Conservation (phyloP, 768 basidiomycete genomes). For the Leccinellum albellum region DNA sequence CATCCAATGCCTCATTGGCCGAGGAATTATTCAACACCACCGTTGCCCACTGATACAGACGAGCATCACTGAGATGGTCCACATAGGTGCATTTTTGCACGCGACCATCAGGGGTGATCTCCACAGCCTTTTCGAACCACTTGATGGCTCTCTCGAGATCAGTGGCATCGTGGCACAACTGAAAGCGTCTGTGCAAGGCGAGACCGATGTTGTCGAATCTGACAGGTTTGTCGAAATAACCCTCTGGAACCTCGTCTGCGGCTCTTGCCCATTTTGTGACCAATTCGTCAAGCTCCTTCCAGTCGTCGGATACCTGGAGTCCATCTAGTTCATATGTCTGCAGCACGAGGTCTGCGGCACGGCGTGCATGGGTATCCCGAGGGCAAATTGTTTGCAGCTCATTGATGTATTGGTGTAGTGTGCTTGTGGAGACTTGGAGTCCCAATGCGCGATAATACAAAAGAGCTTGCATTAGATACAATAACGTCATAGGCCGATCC, state of each 20-base stretch:
- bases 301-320: background rate
- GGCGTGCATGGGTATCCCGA: background rate
- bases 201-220: background rate
- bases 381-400: background rate
- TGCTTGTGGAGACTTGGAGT: background rate
- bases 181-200: background rate
- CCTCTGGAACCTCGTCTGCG: background rate
- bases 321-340: background rate
- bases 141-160: background rate
- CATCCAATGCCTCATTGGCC: too few species aligned
- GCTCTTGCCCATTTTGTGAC: background rate
- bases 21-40: too few species aligned
- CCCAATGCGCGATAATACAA: background rate
- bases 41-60: too few species aligned
- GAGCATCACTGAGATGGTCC: too few species aligned
- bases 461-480: background rate
- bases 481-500: conserved; percentile 7
- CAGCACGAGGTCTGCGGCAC: background rate
- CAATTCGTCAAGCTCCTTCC: background rate
- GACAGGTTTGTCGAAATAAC: background rate
- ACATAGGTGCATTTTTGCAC: too few species aligned
- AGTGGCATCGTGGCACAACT: background rate
- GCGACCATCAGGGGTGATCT: too few species aligned
- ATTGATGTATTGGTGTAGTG: background rate
- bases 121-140: background rate